These are phyloP conservation scores for Cordyceps fumosorosea DNA, from an alignment of 2,329 filamentous ascomycete genomes.

Conservation along the genomic window DNA sequence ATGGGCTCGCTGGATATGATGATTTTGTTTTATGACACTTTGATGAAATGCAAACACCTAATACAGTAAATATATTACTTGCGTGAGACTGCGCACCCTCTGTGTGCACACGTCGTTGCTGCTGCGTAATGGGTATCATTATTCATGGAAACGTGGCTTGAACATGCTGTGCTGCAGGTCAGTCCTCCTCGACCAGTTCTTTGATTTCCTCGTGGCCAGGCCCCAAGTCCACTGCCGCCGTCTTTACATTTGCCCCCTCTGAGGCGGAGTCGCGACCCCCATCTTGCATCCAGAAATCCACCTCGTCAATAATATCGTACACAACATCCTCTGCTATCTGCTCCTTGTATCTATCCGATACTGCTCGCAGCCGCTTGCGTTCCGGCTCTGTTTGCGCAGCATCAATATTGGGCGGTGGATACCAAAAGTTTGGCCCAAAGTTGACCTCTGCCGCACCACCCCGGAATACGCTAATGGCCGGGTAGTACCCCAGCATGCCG, in stretches of 20 bases:
- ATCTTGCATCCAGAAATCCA: constrained; percentile 80
- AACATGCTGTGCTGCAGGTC: constrained; percentile 8
- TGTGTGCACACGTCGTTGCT: neutral
- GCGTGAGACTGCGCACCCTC: neutral
- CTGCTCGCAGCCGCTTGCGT: constrained; percentile 42
- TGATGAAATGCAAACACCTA: neutral
- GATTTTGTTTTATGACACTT: neutral
- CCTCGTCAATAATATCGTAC: constrained; percentile 90
- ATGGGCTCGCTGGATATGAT: neutral
- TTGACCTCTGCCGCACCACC: constrained; percentile 89
- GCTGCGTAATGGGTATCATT: constrained; percentile 1
- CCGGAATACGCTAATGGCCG: constrained; percentile 84
- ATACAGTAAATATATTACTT: neutral
- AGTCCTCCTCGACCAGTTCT: constrained; percentile 59
- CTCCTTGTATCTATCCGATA: constrained; percentile 78
- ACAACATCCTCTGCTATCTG: constrained; percentile 93
- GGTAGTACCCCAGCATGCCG: constrained; percentile 92
- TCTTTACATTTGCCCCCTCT: constrained; percentile 38
- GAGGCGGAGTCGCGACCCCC: constrained; percentile 44
- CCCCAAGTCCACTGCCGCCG: constrained; percentile 35
- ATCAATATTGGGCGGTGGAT: constrained; percentile 58
- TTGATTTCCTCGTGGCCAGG: constrained; percentile 53
- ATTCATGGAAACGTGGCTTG: neutral
- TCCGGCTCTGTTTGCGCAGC: constrained; percentile 25
- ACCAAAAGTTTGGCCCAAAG: constrained; percentile 92